A percentile compares a stretch with the other conserved stretches of the same genome.
phyloP scores from a whole-genome alignment of 139 green algal species.

The Picochlorum sp. region DNA sequence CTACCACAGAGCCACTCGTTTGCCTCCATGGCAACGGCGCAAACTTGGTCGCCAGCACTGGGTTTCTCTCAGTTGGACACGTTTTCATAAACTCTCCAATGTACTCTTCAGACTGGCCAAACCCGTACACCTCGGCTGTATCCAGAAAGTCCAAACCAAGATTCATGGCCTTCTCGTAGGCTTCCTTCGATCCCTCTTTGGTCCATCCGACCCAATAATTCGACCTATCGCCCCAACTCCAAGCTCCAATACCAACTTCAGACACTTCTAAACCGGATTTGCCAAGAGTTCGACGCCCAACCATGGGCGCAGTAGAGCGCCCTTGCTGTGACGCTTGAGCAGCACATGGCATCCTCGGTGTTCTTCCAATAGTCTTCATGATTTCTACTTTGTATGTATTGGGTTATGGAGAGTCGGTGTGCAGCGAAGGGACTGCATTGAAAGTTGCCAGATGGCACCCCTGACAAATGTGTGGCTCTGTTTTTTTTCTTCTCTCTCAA shows the following conservation, averaged over 20 bases:
- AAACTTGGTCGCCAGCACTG: conserved; percentile 10
- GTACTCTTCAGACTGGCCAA: conserved; percentile 67
- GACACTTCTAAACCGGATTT: conserved; percentile 13
- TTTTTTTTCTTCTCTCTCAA: no score
- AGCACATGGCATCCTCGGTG: no score
- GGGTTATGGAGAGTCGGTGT: no score
- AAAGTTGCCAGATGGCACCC: no score
- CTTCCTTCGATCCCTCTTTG: background rate
- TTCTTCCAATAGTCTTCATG: no score
- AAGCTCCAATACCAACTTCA: conserved; percentile 65
- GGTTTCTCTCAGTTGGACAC: conserved; percentile 6
- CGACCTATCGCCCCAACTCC: conserved; percentile 64
- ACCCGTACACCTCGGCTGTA: conserved; percentile 82
- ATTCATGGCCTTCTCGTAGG: conserved; percentile 52
- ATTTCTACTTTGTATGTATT: no score
- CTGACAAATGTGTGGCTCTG: no score
- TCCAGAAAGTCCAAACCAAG: conserved; percentile 72
- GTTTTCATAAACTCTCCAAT: conserved; percentile 59
- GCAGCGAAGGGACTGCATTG: no score
- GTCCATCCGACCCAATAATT: conserved; percentile 54
- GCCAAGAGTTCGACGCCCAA: background rate
- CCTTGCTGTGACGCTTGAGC: background rate
- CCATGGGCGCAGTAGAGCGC: background rate
- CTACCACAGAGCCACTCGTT: conserved; percentile 44
- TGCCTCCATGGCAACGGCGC: conserved; percentile 73